phyloP scores from a whole-genome alignment of 2,329 filamentous ascomycete genomes.

The Colletotrichum sojae region DNA sequence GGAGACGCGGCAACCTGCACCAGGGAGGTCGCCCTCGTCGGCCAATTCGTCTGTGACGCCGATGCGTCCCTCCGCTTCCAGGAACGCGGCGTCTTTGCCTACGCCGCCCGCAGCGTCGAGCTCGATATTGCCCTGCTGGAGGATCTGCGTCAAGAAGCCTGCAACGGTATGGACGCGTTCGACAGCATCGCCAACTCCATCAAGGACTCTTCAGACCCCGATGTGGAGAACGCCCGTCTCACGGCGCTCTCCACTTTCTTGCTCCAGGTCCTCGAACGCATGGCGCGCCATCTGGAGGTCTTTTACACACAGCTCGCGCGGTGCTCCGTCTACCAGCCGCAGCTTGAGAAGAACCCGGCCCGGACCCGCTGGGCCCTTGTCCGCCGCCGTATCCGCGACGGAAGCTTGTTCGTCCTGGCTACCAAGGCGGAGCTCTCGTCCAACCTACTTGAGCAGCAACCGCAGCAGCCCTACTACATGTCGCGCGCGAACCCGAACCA shows the following conservation, averaged over 20 bases:
- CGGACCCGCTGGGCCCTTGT: constrained; percentile 66
- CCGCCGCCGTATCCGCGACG: constrained; percentile 62
- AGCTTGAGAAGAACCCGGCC: constrained; percentile 67
- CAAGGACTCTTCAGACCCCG: constrained; percentile 49
- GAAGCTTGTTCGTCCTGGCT: constrained; percentile 65
- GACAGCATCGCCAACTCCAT: constrained; percentile 56
- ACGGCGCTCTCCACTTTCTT: constrained; percentile 61
- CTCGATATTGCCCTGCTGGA: constrained; percentile 68
- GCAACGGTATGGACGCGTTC: constrained; percentile 69
- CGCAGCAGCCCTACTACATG: constrained; percentile 47
- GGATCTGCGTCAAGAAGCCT: constrained; percentile 65
- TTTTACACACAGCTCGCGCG: constrained; percentile 67
- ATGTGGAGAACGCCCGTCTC: constrained; percentile 55
- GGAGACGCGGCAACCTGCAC: constrained; percentile 60
- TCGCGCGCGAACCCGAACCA: constrained; percentile 46
- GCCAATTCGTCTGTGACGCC: constrained; percentile 62
- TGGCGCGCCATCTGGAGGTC: constrained; percentile 64
- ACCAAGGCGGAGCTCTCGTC: constrained; percentile 52
- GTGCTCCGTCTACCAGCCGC: constrained; percentile 64
- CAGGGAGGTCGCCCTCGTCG: constrained; percentile 64
- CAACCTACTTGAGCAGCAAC: constrained; percentile 45
- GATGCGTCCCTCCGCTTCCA: constrained; percentile 62
- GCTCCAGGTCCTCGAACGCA: constrained; percentile 66
- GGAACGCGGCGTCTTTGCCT: constrained; percentile 65
- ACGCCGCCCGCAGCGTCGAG: constrained; percentile 63